phyloP scores from a whole-genome alignment of 352 stramenopile species.

The Phytophthora pinifolia region DNA sequence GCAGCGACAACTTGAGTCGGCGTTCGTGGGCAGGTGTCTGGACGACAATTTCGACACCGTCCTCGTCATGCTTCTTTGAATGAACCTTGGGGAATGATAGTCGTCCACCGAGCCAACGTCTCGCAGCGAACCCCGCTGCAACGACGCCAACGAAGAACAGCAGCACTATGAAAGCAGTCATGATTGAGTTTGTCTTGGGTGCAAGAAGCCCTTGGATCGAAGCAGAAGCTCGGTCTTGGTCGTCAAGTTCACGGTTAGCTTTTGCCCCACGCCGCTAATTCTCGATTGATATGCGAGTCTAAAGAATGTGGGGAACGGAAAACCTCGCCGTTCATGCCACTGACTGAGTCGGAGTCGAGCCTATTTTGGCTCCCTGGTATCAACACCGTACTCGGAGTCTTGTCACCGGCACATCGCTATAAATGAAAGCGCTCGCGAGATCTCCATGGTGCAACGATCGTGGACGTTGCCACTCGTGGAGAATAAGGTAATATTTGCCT shows the following conservation, averaged over 20 bases:
- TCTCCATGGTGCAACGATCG: neutral
- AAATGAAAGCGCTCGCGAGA: constrained; percentile 12
- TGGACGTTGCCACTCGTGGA: constrained; percentile 1
- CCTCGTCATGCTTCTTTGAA: constrained; percentile 38
- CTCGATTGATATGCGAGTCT: no score
- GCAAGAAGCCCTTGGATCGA: neutral
- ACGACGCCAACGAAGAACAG: constrained; percentile 31
- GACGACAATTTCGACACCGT: constrained; percentile 49
- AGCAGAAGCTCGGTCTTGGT: neutral
- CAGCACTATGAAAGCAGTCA: constrained; percentile 23
- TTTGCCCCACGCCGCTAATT: constrained; percentile 15
- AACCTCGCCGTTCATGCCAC: no score
- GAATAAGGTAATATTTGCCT: constrained; percentile 9
- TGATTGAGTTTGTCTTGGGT: constrained; percentile 2
- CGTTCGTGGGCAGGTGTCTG: constrained; percentile 26
- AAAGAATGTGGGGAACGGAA: no score
- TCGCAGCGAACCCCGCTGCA: constrained; percentile 25
- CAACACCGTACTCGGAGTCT: constrained; percentile 23
- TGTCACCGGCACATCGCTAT: constrained; percentile 23
- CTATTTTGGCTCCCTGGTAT: constrained; percentile 24
- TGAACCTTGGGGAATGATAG: constrained; percentile 23
- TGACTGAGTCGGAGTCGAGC: constrained; percentile 9
- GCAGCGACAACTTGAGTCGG: constrained; percentile 28
- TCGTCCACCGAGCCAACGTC: constrained; percentile 28
- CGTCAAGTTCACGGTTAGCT: neutral